A percentile compares a stretch with the other conserved stretches of the same genome.
Conservation (phyloP, 2,329 filamentous ascomycete genomes). For the Fusarium sp. region DNA sequence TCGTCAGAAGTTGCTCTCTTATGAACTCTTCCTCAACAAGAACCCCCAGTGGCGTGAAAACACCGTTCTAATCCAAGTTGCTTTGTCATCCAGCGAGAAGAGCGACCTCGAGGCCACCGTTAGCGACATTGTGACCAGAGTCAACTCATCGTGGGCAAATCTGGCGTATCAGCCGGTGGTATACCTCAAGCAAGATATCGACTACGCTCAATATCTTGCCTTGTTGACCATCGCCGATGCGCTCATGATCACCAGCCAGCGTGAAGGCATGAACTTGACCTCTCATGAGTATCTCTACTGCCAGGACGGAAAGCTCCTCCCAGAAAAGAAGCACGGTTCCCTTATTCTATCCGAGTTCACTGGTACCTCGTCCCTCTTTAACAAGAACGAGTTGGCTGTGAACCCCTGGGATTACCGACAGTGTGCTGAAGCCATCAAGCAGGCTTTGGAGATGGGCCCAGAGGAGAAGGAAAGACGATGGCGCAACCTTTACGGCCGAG, state of each 20-base stretch:
- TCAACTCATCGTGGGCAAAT: slow-evolving; percentile 91
- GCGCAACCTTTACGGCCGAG: slow-evolving; percentile 76
- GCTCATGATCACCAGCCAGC: slow-evolving; percentile 92
- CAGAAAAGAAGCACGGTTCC: slow-evolving; percentile 83
- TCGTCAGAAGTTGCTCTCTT: slow-evolving; percentile 90
- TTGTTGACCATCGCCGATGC: slow-evolving; percentile 89
- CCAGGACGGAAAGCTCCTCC: slow-evolving; percentile 80
- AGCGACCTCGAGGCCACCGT: slow-evolving; percentile 87
- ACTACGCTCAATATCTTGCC: slow-evolving; percentile 92
- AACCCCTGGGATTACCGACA: slow-evolving; percentile 96
- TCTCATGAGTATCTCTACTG: slow-evolving; percentile 94
- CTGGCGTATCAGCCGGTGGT: slow-evolving; percentile 92
- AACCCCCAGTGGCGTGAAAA: slow-evolving; percentile 90
- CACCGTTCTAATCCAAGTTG: slow-evolving; percentile 92
- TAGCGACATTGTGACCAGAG: slow-evolving; percentile 92
- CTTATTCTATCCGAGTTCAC: slow-evolving; percentile 96
- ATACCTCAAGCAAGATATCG: slow-evolving; percentile 94
- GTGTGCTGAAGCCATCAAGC: slow-evolving; percentile 86
- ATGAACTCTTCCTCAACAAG: slow-evolving; percentile 93
- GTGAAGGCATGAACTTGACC: slow-evolving; percentile 97
- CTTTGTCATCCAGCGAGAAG: slow-evolving; percentile 89
- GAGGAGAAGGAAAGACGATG: slow-evolving; percentile 81
- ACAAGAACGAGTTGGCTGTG: slow-evolving; percentile 81
- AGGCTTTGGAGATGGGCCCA: slow-evolving; percentile 81
- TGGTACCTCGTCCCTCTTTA: slow-evolving; percentile 87